Conservation (phyloP, 179 eudicot genomes). For the Beta corolliflora region DNA sequence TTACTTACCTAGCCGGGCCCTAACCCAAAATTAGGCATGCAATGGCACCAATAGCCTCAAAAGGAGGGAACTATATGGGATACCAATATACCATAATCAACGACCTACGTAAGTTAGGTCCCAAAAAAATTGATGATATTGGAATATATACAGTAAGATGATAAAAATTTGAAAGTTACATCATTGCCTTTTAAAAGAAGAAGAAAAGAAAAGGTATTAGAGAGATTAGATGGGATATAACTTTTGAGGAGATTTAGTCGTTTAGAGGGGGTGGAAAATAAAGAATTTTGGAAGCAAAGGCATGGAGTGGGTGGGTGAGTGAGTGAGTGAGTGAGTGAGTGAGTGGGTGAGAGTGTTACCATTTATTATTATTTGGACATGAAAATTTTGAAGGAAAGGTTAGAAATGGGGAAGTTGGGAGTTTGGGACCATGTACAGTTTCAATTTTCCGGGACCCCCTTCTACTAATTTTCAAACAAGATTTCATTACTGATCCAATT, state of each 20-base stretch:
- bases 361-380: not conserved
- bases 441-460: no score
- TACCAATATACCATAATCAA: not conserved
- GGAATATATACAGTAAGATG: not conserved
- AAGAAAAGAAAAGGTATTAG: not conserved
- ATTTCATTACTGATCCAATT: not conserved
- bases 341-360: not conserved
- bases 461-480: not conserved
- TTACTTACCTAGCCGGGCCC: not conserved
- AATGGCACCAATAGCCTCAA: not conserved
- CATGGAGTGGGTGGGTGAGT: no score
- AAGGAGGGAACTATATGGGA: not conserved
- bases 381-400: not conserved
- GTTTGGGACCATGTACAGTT: slow-evolving; percentile 11
- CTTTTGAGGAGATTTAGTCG: not conserved
- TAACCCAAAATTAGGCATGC: not conserved
- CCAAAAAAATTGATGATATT: not conserved
- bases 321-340: slow-evolving; percentile 8
- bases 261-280: not conserved
- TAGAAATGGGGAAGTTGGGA: not conserved
- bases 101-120: not conserved
- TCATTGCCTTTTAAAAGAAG: not conserved
- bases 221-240: not conserved
- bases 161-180: not conserved
- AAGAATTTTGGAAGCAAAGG: slow-evolving; percentile 5